These are phyloP conservation scores for Bryoglossum gracile DNA, from an alignment of 495 filamentous ascomycete genomes.

Conservation along the genomic window DNA sequence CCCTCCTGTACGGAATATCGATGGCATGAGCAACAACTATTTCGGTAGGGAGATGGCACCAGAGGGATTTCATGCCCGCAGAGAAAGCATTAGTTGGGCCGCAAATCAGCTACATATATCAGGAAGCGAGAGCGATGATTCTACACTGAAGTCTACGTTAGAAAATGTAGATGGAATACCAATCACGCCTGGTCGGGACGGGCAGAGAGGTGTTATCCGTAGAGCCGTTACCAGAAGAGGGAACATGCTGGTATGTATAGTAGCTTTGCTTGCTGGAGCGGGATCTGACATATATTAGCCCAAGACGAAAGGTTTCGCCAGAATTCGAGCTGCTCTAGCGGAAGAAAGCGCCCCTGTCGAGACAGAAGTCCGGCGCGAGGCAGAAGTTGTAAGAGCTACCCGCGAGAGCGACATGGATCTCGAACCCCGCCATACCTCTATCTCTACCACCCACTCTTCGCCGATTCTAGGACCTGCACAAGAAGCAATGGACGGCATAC, in stretches of 20 bases:
- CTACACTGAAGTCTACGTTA: slow-evolving; percentile 40
- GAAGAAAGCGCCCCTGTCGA: slow-evolving; percentile 87
- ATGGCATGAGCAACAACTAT: slow-evolving; percentile 45
- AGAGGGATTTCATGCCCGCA: slow-evolving; percentile 45
- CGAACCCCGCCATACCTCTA: slow-evolving; percentile 26
- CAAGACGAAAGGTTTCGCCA: slow-evolving; percentile 90
- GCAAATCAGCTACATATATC: slow-evolving; percentile 83
- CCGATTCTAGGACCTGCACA: slow-evolving; percentile 35
- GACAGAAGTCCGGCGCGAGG: slow-evolving; percentile 81
- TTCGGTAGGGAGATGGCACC: slow-evolving; percentile 36
- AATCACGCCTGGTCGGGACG: slow-evolving; percentile 35
- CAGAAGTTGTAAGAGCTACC: slow-evolving; percentile 90
- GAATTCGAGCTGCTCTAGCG: slow-evolving; percentile 79
- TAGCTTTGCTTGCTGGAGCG: background rate
- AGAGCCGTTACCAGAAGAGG: slow-evolving; percentile 76
- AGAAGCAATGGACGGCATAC: slow-evolving; percentile 48
- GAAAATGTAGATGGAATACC: slow-evolving; percentile 40
- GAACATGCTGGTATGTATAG: slow-evolving; percentile 67
- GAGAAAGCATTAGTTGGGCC: slow-evolving; percentile 80
- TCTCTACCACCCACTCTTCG: slow-evolving; percentile 46
- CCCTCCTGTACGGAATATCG: slow-evolving; percentile 42
- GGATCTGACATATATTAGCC: slow-evolving; percentile 41
- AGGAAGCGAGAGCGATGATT: slow-evolving; percentile 73
- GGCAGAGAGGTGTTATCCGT: slow-evolving; percentile 47
- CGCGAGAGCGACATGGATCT: slow-evolving; percentile 62